Base-by-base conservation (phyloP, 225 moss, liverwort and hornwort genomes). In the Marchantia polymorpha region DNA sequence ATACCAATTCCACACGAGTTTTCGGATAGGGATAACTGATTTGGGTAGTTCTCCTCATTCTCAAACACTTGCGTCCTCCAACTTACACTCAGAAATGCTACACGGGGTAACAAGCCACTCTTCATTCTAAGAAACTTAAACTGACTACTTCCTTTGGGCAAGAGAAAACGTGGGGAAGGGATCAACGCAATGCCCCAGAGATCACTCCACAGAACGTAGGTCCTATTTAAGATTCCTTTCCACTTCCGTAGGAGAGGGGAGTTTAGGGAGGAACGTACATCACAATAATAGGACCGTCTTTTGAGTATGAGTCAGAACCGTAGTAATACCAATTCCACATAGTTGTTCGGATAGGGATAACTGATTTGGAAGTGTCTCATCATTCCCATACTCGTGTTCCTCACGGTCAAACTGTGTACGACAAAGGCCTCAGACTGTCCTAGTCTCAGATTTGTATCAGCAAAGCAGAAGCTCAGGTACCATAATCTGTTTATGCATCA, bases 261-360 rank as follows among this genome's bases (percentile, higher is more conserved):
- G n/a, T n/a, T n/a, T n/a, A n/a, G n/a, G n/a, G n/a, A n/a, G n/a
- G n/a, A n/a, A n/a, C n/a, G n/a, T n/a, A n/a, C n/a, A n/a, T n/a
- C n/a, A n/a, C n/a, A n/a, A n/a, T n/a, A n/a, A 39, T 39, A 5
- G 5, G 39, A 39, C 39, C 5, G 39, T 39, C 39, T 5, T 5
- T 39, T 2, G 39, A 39, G 72, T 48, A 27, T 59, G 82, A 80
- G 82, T 82, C 85, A 82, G 82, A 85, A 85, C 79, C 77, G 80
- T 85, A 79, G 72, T 85, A 82, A 79, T 85, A 82, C 85, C 85
- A 80, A 53, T 55, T 82, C 85, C 69, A 82, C 85, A 85, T 0
- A 0, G 5, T 15, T 16, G 11, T 82, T 85, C 85, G 72, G 77
- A 77, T 73, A 85, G 85, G 85, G 85, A 85, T 85, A 85, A 85